These are phyloP conservation scores for Neurospora sp. DNA, from an alignment of 495 filamentous ascomycete genomes.

Conservation along the genomic window DNA sequence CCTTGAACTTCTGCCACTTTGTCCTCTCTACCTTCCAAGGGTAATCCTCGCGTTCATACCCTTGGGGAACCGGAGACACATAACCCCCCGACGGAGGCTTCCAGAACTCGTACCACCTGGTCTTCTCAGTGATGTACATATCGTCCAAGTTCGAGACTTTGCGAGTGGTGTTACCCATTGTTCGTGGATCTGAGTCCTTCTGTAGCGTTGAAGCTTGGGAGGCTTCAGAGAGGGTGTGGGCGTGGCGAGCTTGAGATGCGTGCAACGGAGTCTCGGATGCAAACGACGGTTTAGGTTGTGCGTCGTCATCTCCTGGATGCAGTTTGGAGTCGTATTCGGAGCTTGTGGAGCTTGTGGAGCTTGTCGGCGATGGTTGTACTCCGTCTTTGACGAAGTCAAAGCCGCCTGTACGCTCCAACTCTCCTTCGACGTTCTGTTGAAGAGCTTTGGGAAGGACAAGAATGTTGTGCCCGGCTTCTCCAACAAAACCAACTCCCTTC, in stretches of 20 bases:
- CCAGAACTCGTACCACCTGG: conserved; percentile 45
- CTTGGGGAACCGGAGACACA: conserved; percentile 42
- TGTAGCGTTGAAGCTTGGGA: conserved; percentile 26
- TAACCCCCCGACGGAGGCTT: conserved; percentile 42
- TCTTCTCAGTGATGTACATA: conserved; percentile 31
- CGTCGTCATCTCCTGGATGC: conserved; percentile 9
- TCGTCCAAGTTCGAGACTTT: conserved; percentile 32
- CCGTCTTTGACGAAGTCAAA: conserved; percentile 30
- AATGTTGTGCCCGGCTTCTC: conserved; percentile 25
- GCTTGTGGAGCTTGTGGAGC: conserved; percentile 13
- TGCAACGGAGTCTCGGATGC: conserved; percentile 19
- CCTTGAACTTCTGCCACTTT: conserved; percentile 37
- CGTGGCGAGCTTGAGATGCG: conserved; percentile 17
- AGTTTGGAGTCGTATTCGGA: conserved; percentile 10
- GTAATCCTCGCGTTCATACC: conserved; percentile 30
- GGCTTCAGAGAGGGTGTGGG: conserved; percentile 21
- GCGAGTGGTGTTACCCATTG: conserved; percentile 34
- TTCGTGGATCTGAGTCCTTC: conserved; percentile 20
- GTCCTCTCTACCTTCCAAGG: conserved; percentile 31
- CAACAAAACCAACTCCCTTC: conserved; percentile 33
- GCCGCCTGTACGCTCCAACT: conserved; percentile 46
- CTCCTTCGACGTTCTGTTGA: conserved; percentile 50
- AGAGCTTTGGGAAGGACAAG: conserved; percentile 31
- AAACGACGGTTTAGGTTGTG: conserved; percentile 22
- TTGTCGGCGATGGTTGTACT: conserved; percentile 11